Percentiles rank a stretch among this genome's conserved stretches.
Evolutionary conservation across 768 basidiomycete species (phyloP).

Genomic region (Tephrocybe sp.): DNA sequence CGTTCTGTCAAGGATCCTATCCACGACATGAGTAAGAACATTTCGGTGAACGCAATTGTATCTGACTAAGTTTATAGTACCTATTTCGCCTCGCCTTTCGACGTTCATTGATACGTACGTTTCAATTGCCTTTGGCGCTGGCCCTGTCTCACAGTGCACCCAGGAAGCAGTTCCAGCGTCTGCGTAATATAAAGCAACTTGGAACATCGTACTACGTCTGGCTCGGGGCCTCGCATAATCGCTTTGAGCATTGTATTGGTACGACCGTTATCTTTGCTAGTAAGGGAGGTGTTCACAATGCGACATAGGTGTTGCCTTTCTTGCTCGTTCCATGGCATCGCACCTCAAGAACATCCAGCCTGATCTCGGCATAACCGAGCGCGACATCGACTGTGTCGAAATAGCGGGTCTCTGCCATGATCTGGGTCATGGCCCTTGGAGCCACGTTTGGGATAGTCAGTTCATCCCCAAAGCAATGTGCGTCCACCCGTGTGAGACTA

Average conservation of each 20-base stretch:
- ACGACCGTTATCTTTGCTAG: slow-evolving; percentile 18
- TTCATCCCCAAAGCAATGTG: slow-evolving; percentile 73
- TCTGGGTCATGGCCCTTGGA: slow-evolving; percentile 85
- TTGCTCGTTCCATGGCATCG: slow-evolving; percentile 63
- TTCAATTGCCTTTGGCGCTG: neutral
- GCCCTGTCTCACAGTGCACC: slow-evolving; percentile 2
- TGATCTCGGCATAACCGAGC: slow-evolving; percentile 61
- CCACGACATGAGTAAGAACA: too few species aligned
- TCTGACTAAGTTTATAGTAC: slow-evolving; percentile 20
- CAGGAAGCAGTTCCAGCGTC: slow-evolving; percentile 75
- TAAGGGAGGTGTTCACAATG: neutral
- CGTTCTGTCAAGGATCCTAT: neutral
- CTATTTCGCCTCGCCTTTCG: slow-evolving; percentile 33
- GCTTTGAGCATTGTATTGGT: slow-evolving; percentile 88
- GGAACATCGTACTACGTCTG: slow-evolving; percentile 77
- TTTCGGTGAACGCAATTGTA: neutral
- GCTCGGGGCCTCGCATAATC: slow-evolving; percentile 76
- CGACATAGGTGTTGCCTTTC: slow-evolving; percentile 66
- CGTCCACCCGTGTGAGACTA: slow-evolving; percentile 21
- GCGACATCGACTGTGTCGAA: slow-evolving; percentile 76
- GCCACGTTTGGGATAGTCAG: slow-evolving; percentile 76
- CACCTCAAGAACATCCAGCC: slow-evolving; percentile 61
- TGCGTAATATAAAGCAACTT: slow-evolving; percentile 78
- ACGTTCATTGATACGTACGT: slow-evolving; percentile 68
- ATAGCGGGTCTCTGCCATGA: slow-evolving; percentile 85